Conservation (phyloP, 2,329 filamentous ascomycete species). For the Fusarium coicis region DNA sequence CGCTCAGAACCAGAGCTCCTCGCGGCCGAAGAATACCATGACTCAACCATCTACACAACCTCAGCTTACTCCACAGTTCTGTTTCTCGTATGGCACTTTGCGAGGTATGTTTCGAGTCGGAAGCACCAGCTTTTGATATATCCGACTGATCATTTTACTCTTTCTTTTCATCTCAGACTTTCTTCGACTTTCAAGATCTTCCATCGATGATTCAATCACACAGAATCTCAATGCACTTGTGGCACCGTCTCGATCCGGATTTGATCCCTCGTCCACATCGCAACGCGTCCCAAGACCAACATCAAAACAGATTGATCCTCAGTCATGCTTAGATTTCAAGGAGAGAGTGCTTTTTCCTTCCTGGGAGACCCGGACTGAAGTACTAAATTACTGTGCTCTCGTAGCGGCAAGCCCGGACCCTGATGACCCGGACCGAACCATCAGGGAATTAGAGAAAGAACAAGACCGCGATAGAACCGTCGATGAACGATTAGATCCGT, state of each 20-base stretch:
- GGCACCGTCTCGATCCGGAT: slow-evolving; percentile 76
- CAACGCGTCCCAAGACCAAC: not conserved
- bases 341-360: slow-evolving; percentile 48
- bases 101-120: slow-evolving; percentile 63
- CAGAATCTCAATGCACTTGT: slow-evolving; percentile 92
- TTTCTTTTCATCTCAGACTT: slow-evolving; percentile 73
- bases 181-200: slow-evolving; percentile 82
- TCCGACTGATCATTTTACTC: not conserved
- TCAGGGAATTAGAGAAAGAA: not conserved
- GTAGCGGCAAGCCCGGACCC: not conserved
- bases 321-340: slow-evolving; percentile 72
- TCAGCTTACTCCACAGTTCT: slow-evolving; percentile 77
- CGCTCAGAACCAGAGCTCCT: slow-evolving; percentile 47
- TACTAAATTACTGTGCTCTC: not conserved
- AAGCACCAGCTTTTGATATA: not conserved
- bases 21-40: slow-evolving; percentile 56
- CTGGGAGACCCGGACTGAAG: not conserved
- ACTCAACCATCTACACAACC: slow-evolving; percentile 59
- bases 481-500: slow-evolving; percentile 91
- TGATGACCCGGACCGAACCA: not conserved
- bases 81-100: slow-evolving; percentile 76
- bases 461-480: slow-evolving; percentile 65
- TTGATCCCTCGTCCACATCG: slow-evolving; percentile 70
- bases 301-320: not conserved
- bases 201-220: slow-evolving; percentile 89